Base-by-base conservation (phyloP, 2,329 filamentous ascomycete genomes). In the Cercospora zeae-maydis region DNA sequence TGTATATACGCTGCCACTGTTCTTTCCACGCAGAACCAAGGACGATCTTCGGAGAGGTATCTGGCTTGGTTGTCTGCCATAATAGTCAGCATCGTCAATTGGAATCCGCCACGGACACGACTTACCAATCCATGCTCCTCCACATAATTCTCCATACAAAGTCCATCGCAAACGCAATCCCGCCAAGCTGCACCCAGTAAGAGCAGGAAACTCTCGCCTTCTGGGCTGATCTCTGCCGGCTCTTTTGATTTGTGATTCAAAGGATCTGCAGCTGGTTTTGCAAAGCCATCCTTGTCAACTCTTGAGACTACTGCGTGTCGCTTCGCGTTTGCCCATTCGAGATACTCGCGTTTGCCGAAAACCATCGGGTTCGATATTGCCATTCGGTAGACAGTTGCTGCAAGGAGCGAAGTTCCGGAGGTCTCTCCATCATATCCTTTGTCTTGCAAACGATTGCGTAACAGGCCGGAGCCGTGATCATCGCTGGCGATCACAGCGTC, bases 361-460 rank as follows among this genome's bases (percentile, higher is more conserved):
- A 65, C 65, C 2, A 62, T 64, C 1, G 79, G 76, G n/a, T 74
- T 72, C 16, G 81, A 63, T 2, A 76, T 69, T n/a, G 78, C 77
- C 73, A 82, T 75, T 3, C 81, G 76, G 66, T 82, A 82, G 11
- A 74, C 75, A 1, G 77, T 76, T 16, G 80, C 77, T 21, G 79
- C 73, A 19, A 83, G 66, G 21, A 83, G 66, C 3, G 79, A 74
- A 4, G 80, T 84, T 11, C 81, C 81, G 10, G 80, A 77, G 4
- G 79, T 77, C 68, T 84, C 81, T 1, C 77, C 79, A 77, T 78
- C 81, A 9, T 59, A 61, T 2, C 27, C 33, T 1, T 31, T 39
- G 8, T 64, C 65, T 16, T 56, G 52, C 24, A 83, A 72, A 62
- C 82, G 82, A 64, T 83, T 83, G 21, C 78, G 72, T 49, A 83